Base-by-base conservation (phyloP, 2,329 filamentous ascomycete species). In the Stenocarpella maydis region DNA sequence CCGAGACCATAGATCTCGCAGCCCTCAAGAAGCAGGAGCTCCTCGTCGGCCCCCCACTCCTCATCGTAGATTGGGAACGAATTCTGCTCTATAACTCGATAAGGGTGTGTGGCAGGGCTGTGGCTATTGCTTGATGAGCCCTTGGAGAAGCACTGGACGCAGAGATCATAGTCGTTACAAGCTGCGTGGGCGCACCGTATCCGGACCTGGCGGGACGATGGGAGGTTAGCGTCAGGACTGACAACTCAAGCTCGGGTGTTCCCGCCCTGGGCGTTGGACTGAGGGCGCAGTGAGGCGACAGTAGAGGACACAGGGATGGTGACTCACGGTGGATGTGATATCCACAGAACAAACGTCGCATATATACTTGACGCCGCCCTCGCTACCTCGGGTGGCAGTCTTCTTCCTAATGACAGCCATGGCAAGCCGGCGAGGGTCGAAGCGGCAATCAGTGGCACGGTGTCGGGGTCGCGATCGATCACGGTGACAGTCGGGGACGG, bases 341-440 rank as follows among this genome's bases (percentile, higher is more conserved):
- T 99, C 96, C 69, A 93, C 93, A 53, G 94, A 97, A 80, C 96
- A 99, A 70, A 97, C 91, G 80, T 99, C 97, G 84, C 96, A 99
- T 74, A 98, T 94, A 80, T 97, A 99, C 80, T 98, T 98, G 39
- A 94, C 92, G 72, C 93, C 93, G 58, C 92, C 94, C 78, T 98
- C 94, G 64, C 92, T 94, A 72, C 93, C 93, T 77, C 93, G 87
- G 67, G 91, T 90, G 74, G 92, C 92, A 71, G 93, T 96, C 84
- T 98, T 98, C 86, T 98, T 98, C 79, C 95, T 92, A 79, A 98
- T 97, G 77, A 97, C 92, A 75, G 94, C 95, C 95, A 98, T 98
- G 61, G 75, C 71, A 37, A 67, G 55, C 55, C 58, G 65, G 47
- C 45, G 60, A 65, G 34, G 68, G 70, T 72, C 53, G 45, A 39